Base-by-base conservation (phyloP, 2,329 filamentous ascomycete genomes). In the Cryphonectria naterciae region DNA sequence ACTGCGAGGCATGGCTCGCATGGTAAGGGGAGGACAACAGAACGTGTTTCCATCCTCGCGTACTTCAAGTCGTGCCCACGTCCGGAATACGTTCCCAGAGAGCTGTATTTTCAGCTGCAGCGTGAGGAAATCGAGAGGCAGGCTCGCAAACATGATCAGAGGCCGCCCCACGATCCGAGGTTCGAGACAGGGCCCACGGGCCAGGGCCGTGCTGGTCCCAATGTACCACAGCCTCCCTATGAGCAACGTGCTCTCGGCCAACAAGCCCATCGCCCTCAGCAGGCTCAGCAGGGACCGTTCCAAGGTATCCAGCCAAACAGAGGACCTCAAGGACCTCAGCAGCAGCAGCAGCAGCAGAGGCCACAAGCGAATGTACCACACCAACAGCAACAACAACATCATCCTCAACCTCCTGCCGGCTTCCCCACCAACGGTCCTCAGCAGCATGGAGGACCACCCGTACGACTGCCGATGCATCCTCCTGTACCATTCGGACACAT, bases 61-160 rank as follows among this genome's bases (percentile, higher is more conserved):
- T 87, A 85, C 75, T 87, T 84, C 74, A 83, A 81, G 73, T 78
- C 81, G 11, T 77, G 77, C 3, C 84, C 83, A 1, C 78, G 76
- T 32, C 72, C 73, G 0, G 77, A 77, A 19, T 35, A 72, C n/a
- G 11, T 65, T 11, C 65, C 72, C 19, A 68, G 70, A 15, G 61
- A 68, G 65, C 52, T 73, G 46, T 67, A 67, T 35, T 61, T 65
- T n/a, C 49, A 43, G 46, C n/a, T 68, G 15, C 60, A 65, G n/a
- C 13, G 68, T 17, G 72, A 72, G 37, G 39, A 61, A 32, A 8
- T 15, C 6, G 37, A 46, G 25, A 64, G 28, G 25, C 66, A 43
- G 65, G 54, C 25, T 28, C 39, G 37, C 4, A 28, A 17, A 15
- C 32, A 32, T 32, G 52, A 58, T 37, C 8, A 46, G 15, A 28